Base-by-base conservation (phyloP, 164 flowering plant species). In the Litsea cubeba region DNA sequence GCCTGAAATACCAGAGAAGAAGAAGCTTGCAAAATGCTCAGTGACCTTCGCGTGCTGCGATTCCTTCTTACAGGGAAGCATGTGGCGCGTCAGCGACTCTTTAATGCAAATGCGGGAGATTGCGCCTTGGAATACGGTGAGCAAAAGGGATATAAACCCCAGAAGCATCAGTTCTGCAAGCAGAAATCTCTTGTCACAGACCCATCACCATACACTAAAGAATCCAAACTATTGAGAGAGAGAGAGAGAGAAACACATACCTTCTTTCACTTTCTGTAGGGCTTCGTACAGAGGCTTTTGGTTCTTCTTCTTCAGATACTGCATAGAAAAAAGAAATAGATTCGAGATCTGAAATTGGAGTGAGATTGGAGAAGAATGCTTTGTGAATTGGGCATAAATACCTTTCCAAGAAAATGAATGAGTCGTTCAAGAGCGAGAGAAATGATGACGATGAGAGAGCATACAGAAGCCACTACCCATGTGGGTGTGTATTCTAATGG, bases 181-280 rank as follows among this genome's bases (percentile, higher is more conserved):
- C 4, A 3, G 12, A 40, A 40, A 40, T 40, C 46, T 40, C 46
- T 40, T 1, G 2, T 40, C 46, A 40, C 35, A 30, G 35, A 30
- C 1, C 35, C 35, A 30, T 30, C 35, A 30, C 35, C 5, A 30
- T 30, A 30, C 0, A 40, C 17, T 12, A 20, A 62, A 35, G 24
- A 73, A 65, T 26, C n/a, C 50, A 40, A 40, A 6, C 35, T 30
- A 30, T 30, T 30, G 46, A 40, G 46, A 6, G 46, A 35, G 46
- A 35, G 10, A 35, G 46, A 20, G 66, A 46, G 49, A 72, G 62
- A 25, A 23, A 49, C 25, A 67, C 14, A 6, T 12, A 93, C 98
- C 98, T 87, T 90, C 98, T 82, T 93, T 91, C 50, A 93, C 78
- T 75, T 93, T 93, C 81, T 85, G 89, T 24, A 93, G 68, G 22